phyloP scores from a whole-genome alignment of 192 early-diverging fungal species.

The Helicostylum pulchrum region DNA sequence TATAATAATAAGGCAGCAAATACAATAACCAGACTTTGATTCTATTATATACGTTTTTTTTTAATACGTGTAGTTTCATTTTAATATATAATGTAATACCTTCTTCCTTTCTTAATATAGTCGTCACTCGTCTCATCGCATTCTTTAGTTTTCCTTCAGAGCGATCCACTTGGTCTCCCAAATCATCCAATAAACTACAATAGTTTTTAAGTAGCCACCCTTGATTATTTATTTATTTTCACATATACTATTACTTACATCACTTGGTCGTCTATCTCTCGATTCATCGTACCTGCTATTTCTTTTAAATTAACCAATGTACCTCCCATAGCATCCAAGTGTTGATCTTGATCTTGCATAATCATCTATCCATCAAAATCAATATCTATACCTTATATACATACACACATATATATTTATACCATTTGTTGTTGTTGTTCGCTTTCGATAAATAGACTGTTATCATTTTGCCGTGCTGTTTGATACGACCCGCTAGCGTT shows the following conservation, averaged over 20 bases:
- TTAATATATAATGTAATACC: constrained; percentile 29
- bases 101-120: constrained; percentile 56
- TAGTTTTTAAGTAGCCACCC: not conserved
- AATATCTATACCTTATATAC: not conserved
- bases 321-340: constrained; percentile 52
- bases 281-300: constrained; percentile 56
- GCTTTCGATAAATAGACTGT: constrained; percentile 35
- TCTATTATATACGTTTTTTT: constrained; percentile 31
- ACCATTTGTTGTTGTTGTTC: constrained; percentile 37
- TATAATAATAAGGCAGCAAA: constrained; percentile 51
- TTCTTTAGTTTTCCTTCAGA: constrained; percentile 40
- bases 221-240: not conserved
- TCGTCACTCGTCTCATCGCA: constrained; percentile 50
- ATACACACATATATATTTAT: not conserved
- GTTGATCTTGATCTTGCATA: constrained; percentile 57
- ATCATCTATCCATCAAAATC: constrained; percentile 37
- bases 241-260: constrained; percentile 35
- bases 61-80: not conserved
- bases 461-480: constrained; percentile 21
- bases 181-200: constrained; percentile 47
- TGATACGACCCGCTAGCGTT: constrained; percentile 14
- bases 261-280: constrained; percentile 54
- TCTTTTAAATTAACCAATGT: constrained; percentile 55
- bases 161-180: constrained; percentile 52
- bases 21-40: constrained; percentile 49